phyloP scores from a whole-genome alignment of 805 yeast species.

The Blastobotrys attinorum region DNA sequence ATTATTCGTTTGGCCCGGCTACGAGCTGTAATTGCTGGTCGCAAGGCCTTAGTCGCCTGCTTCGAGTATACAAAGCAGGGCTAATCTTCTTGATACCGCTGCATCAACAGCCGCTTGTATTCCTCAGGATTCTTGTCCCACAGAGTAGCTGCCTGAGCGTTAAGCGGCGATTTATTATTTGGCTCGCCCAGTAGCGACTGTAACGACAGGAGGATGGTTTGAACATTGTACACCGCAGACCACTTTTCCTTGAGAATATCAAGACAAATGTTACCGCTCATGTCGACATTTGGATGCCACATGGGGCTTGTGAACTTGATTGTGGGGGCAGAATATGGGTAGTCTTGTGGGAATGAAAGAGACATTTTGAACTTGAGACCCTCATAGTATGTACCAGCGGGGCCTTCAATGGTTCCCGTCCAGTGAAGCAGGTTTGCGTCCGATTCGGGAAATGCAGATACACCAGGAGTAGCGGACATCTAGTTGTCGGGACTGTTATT shows the following conservation, averaged over 20 bases:
- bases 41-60: too few species aligned
- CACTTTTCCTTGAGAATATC: slow-evolving; percentile 59
- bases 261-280: slow-evolving; percentile 56
- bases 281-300: slow-evolving; percentile 61
- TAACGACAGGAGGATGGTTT: slow-evolving; percentile 49
- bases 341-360: slow-evolving; percentile 44
- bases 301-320: slow-evolving; percentile 50
- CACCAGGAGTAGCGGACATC: slow-evolving; percentile 43
- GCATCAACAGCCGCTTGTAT: slow-evolving; percentile 32
- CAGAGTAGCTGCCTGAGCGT: slow-evolving; percentile 49
- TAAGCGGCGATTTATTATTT: slow-evolving; percentile 47
- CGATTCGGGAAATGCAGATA: slow-evolving; percentile 46
- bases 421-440: slow-evolving; percentile 47
- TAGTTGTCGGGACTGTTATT: too few species aligned
- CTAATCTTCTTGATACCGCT: slow-evolving; percentile 34
- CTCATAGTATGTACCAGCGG: slow-evolving; percentile 48
- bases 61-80: too few species aligned
- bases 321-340: slow-evolving; percentile 52
- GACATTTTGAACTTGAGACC: slow-evolving; percentile 44
- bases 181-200: slow-evolving; percentile 59
- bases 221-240: slow-evolving; percentile 57
- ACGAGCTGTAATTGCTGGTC: too few species aligned
- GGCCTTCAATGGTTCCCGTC: slow-evolving; percentile 55
- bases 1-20: too few species aligned
- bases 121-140: slow-evolving; percentile 41